These are phyloP conservation scores for Acidiella bohemica DNA, from an alignment of 495 filamentous ascomycete species.

Conservation along the genomic window DNA sequence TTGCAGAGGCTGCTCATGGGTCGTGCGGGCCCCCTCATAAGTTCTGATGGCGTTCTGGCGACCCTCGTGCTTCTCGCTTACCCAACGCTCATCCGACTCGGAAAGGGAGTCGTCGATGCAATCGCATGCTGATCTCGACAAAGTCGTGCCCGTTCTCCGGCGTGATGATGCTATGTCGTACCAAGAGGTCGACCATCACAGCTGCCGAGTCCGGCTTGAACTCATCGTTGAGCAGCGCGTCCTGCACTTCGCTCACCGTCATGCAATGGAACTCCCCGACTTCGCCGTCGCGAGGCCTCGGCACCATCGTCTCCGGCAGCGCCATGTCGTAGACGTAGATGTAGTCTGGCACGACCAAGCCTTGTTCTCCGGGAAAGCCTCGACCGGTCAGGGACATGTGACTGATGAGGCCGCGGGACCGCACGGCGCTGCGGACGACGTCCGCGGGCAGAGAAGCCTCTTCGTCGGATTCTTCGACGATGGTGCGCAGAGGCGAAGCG, in stretches of 20 bases:
- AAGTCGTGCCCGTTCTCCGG: constrained; percentile 38
- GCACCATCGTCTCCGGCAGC: constrained; percentile 27
- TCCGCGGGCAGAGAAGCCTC: constrained; percentile 35
- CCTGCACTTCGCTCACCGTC: constrained; percentile 35
- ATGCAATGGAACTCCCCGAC: constrained; percentile 38
- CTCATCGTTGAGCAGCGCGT: constrained; percentile 31
- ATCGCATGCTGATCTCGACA: constrained; percentile 34
- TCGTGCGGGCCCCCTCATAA: no score
- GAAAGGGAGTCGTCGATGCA: constrained; percentile 36
- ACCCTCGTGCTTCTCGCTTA: no score
- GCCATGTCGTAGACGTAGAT: constrained; percentile 41
- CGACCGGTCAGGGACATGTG: constrained; percentile 28
- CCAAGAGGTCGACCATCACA: constrained; percentile 41
- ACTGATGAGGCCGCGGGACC: constrained; percentile 29
- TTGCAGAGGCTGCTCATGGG: no score
- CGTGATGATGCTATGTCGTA: constrained; percentile 41
- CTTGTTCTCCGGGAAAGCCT: constrained; percentile 23
- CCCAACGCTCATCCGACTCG: background rate
- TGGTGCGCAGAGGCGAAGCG: constrained; percentile 33
- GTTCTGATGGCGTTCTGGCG: no score
- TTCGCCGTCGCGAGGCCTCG: constrained; percentile 38
- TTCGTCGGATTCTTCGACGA: constrained; percentile 42
- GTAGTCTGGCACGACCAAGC: constrained; percentile 32
- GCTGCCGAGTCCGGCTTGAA: constrained; percentile 43
- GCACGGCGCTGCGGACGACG: constrained; percentile 22